phyloP scores from a whole-genome alignment of 2,329 filamentous ascomycete species.

The Curvularia verruculosa region DNA sequence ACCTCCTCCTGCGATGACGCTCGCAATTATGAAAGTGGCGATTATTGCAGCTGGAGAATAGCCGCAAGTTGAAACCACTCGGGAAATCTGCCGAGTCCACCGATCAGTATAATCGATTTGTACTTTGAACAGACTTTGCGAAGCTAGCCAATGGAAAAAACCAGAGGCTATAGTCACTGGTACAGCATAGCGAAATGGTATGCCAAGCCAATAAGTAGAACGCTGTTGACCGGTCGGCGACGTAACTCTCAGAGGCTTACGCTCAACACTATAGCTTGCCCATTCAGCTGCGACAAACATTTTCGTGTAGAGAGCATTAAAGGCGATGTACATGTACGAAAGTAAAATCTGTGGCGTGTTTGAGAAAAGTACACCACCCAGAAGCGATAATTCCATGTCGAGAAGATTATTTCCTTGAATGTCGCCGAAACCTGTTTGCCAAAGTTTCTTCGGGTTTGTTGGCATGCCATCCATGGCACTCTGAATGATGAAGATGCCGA shows the following conservation, averaged over 20 bases:
- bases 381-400: constrained; percentile 1
- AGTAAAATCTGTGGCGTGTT: constrained; percentile 57
- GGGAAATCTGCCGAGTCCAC: neutral
- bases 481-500: too few species aligned
- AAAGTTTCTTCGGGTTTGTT: constrained; percentile 5
- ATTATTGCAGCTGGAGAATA: constrained; percentile 19
- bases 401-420: constrained; percentile 21
- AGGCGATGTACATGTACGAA: constrained; percentile 55
- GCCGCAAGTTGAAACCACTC: constrained; percentile 12
- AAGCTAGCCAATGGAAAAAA: constrained; percentile 53
- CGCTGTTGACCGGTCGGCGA: constrained; percentile 46
- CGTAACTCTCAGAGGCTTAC: constrained; percentile 50
- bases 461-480: constrained; percentile 15
- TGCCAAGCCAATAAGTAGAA: constrained; percentile 51
- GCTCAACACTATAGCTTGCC: constrained; percentile 43
- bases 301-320: constrained; percentile 55
- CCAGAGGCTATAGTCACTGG: constrained; percentile 45
- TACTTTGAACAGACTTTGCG: constrained; percentile 49
- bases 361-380: constrained; percentile 45
- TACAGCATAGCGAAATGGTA: constrained; percentile 49
- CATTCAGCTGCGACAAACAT: constrained; percentile 59
- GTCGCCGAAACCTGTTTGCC: constrained; percentile 19
- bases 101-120: neutral
- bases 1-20: constrained; percentile 16
- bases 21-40: constrained; percentile 12